These are phyloP conservation scores for Lignosus rhinocerotis DNA, from an alignment of 1,284 basidiomycete species.

Conservation along the genomic window DNA sequence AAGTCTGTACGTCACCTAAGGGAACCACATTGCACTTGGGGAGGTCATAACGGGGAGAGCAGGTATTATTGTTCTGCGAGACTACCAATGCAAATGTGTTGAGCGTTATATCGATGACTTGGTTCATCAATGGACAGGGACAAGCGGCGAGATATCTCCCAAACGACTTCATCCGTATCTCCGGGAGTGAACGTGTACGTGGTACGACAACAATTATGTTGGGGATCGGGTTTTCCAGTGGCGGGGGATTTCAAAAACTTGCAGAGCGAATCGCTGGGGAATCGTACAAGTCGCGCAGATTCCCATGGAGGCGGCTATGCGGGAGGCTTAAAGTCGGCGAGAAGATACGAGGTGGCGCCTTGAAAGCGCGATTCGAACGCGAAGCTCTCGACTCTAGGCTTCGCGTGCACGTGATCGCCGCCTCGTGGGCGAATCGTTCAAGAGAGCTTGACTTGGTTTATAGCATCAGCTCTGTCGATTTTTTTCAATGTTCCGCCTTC, in stretches of 20 bases:
- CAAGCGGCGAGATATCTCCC: too few species aligned
- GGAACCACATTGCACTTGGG: too few species aligned
- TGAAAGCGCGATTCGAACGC: neutral
- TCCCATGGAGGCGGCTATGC: neutral
- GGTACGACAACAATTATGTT: too few species aligned
- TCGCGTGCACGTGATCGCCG: constrained; percentile 17
- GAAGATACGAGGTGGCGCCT: neutral
- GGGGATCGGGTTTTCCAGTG: too few species aligned
- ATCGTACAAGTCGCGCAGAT: neutral
- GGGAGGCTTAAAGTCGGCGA: neutral
- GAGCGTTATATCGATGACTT: too few species aligned
- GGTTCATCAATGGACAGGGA: too few species aligned
- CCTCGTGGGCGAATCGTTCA: constrained; percentile 12
- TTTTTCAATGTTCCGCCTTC: constrained; percentile 32
- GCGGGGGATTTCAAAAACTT: neutral
- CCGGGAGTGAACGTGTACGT: too few species aligned
- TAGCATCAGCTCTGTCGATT: constrained; percentile 21
- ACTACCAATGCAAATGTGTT: too few species aligned
- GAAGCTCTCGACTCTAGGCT: constrained; percentile 14
- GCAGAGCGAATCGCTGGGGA: neutral
- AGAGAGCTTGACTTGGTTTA: constrained; percentile 20
- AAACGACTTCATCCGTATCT: too few species aligned
- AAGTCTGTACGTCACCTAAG: too few species aligned
- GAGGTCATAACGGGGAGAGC: too few species aligned
- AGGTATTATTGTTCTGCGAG: too few species aligned